Evolutionary conservation across 768 basidiomycete genomes (phyloP).

Genomic region (Pisolithus marmoratus): DNA sequence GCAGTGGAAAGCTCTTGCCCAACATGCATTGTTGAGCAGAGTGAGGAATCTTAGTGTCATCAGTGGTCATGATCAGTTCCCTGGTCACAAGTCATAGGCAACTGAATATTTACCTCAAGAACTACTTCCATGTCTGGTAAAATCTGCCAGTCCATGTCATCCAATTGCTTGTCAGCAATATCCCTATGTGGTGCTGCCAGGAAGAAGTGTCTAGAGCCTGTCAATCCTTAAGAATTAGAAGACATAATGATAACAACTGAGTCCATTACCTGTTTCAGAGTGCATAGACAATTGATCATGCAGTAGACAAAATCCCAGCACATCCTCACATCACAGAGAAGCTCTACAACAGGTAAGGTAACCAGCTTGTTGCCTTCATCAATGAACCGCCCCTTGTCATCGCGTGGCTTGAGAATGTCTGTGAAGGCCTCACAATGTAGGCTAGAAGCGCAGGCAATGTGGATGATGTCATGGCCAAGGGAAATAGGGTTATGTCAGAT

Average conservation of each 20-base stretch:
- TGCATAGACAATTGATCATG: constrained; percentile 23
- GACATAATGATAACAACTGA: neutral
- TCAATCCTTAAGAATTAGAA: neutral
- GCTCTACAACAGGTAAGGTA: neutral
- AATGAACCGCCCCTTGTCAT: constrained; percentile 2
- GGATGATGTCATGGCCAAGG: neutral
- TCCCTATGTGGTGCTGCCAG: neutral
- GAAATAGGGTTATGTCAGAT: constrained; percentile 4
- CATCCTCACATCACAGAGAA: constrained; percentile 29
- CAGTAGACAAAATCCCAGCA: constrained; percentile 35
- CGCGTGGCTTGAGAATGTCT: neutral
- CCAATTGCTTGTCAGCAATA: neutral
- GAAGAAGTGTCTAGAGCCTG: neutral
- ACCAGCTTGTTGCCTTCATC: neutral
- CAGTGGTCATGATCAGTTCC: neutral
- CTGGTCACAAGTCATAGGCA: too few relatives aligned
- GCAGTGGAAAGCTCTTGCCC: neutral
- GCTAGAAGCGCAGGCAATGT: neutral
- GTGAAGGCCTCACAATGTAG: neutral
- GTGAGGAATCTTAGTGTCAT: neutral
- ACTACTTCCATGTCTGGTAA: constrained; percentile 1
- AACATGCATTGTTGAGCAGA: neutral
- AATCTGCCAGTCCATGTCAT: neutral
- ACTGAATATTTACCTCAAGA: constrained; percentile 2
- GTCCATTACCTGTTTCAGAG: neutral